Base-by-base conservation (phyloP, 176 grass and related monocot genomes). In the Ananas comosus region DNA sequence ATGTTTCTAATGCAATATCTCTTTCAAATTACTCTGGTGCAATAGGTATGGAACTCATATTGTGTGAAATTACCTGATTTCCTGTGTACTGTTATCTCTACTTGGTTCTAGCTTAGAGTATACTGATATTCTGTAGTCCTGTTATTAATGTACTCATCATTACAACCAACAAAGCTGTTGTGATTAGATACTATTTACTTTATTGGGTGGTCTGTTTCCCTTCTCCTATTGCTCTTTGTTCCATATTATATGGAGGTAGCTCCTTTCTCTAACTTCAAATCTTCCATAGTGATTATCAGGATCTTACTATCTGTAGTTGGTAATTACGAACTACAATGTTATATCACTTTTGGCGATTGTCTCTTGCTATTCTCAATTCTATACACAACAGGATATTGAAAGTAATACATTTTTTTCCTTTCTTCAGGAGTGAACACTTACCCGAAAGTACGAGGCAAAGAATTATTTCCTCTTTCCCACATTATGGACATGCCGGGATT, bases 401-500 rank as follows among this genome's bases (percentile, higher is more conserved):
- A 33, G 67, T 48, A 74, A 28, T 22, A 13, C 50, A 16, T 50
- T 71, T 24, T 24, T 75, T 22, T 64, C 50, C 14, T 70, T 51
- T 86, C 17, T 88, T 81, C 83, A 92, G 84, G 81, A 70, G 72
- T 51, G 86, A 90, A 77, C 68, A 85, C 51, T 72, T 90, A 80
- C 77, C 81, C 16, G 84, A 74, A 72, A 84, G 71, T 81, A 82
- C 65, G 21, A 90, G 89, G 73, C 79, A 85, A 63, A 88, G 29
- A 58, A 81, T 99, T 81, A 74, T 86, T 67, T 88, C 86, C 69
- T 87, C 94, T 65, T 99, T 86, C 67, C 89, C 94, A 48, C 94
- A 99, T 82, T 93, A 93, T 87, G 94, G 89, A 19, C 94, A 99
- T 51, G 87, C 86, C 64, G 94, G 94, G 74, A 99, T 99, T 75